Base-by-base conservation (phyloP, 2,329 filamentous ascomycete species). In the Bimuria novae-zelandiae region DNA sequence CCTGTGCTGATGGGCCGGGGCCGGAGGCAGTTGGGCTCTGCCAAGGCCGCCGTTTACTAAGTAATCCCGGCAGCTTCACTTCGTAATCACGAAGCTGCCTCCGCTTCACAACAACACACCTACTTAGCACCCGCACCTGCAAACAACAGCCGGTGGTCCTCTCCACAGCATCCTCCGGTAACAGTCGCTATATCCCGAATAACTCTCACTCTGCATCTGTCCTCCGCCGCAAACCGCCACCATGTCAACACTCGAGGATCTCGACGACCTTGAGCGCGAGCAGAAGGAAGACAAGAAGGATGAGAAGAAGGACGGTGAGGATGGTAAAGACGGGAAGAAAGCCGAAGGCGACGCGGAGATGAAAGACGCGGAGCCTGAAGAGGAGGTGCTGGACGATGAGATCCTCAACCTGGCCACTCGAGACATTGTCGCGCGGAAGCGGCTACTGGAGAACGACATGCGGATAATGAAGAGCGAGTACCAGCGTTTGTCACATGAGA, bases 391-490 rank as follows among this genome's bases (percentile, higher is more conserved):
- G 60, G 93, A 97, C 76, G 88, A 93, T 51, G 94, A 99, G 79
- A 93, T 99, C 68, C 84, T 97, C 56, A 88, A 86, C 74, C 88
- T 95, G 66, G 93, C 89, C 81, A 97, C 94, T 80, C 87, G 91
- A 80, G 94, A 99, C 79, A 95, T 99, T 69, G 82, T 90, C 69
- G 96, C 92, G 68, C 86, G 94, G 75, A 89, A 88, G 80, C 88
- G 92, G 70, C 83, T 99, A 71, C 82, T 99, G 62, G 94, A 99
- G 77, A 99, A 99, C 77, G 94, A 99, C 77, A 89, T 94, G 69
- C 85, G 94, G 69, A 97, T 99, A 78, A 97, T 99, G 92, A 93
- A 89, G 82, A 96, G 92, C 82, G 94, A 99, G 77, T 92, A 86
- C 68, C 92, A 96, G 73, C 88, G 94, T 65, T 82, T 99, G 78